phyloP scores from a whole-genome alignment of 1,284 basidiomycete genomes.

The Boletus mariae region DNA sequence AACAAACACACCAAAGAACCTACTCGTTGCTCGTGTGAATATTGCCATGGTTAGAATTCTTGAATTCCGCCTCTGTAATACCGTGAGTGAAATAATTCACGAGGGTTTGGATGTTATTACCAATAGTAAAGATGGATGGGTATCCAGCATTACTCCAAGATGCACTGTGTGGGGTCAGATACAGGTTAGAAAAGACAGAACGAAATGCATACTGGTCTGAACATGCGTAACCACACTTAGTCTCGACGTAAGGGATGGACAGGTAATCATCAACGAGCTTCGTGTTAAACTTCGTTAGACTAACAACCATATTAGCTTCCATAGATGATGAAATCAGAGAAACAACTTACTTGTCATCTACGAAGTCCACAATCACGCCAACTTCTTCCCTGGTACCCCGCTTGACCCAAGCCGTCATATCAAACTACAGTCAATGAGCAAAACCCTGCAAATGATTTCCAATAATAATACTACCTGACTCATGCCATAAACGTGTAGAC shows the following conservation, averaged over 20 bases:
- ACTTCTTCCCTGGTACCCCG: conserved; percentile 81
- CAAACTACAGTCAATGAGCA: conserved; percentile 52
- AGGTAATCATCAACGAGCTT: conserved; percentile 75
- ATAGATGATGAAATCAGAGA: neutral
- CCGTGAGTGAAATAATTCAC: conserved; percentile 11
- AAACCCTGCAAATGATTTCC: neutral
- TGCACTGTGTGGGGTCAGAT: conserved; percentile 45
- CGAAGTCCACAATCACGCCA: conserved; percentile 89
- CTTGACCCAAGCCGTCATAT: conserved; percentile 98
- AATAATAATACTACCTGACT: conserved; percentile 65
- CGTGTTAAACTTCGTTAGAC: conserved; percentile 79
- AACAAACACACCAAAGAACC: conserved; percentile 28
- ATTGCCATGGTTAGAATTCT: conserved; percentile 67
- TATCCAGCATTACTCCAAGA: conserved; percentile 87
- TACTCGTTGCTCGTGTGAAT: conserved; percentile 83
- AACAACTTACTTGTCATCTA: conserved; percentile 54
- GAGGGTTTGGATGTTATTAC: conserved; percentile 41
- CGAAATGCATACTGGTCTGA: conserved; percentile 72
- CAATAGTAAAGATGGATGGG: conserved; percentile 78
- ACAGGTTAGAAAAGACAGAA: conserved; percentile 9
- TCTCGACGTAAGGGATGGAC: conserved; percentile 73
- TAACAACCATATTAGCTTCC: conserved; percentile 28
- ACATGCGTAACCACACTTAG: conserved; percentile 92
- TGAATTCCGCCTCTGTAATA: conserved; percentile 61
- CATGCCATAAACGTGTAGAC: conserved; percentile 80